Base-by-base conservation (phyloP, 441 rosid genomes). In the Populus hybrid region DNA sequence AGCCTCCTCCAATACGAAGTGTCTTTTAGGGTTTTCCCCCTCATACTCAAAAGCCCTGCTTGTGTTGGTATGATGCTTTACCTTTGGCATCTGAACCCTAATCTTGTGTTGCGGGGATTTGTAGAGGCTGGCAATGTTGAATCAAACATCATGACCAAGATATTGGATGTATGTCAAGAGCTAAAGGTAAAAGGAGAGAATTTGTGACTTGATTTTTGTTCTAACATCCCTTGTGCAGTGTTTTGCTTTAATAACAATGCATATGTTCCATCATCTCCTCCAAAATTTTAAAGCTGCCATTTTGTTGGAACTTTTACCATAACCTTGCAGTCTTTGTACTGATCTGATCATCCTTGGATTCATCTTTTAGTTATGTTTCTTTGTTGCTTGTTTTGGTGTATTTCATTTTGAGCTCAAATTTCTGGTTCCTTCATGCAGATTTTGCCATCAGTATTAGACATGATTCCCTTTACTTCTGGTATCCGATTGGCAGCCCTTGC, bases 401-500 rank as follows among this genome's bases (percentile, higher is more conserved):
- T 59, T 77, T 67, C 20, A 11, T 10, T 38, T 18, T 36, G 61
- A 8, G 64, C n/a, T 78, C 12, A 73, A n/a, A 6, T 72, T 34
- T 83, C 24, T 71, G 76, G 21, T 77, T 23, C 42, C 69, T 66
- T 66, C 5, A 75, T 84, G 77, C 92, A 97, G 99, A 90, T 97
- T 80, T 81, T 97, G 67, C 78, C 90, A 66, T 79, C 83, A 73
- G 93, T 93, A 63, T 80, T 91, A 80, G 99, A 97, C 84, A 85
- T 89, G 87, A 84, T 92, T 76, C 98, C 99, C 69, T 83, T 85
- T 81, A 82, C 93, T 70, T 85, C 79, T 70, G 90, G 93, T 75
- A 87, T 97, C 74, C 87, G 94, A 84, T 85, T 92, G 85, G 97
- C 97, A 26, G 93, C 91, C 76, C 89, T 91, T 82, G 99, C 99